Evolutionary conservation across 2,329 filamentous ascomycete species (phyloP).

Genomic region (Colletotrichum kahawae): DNA sequence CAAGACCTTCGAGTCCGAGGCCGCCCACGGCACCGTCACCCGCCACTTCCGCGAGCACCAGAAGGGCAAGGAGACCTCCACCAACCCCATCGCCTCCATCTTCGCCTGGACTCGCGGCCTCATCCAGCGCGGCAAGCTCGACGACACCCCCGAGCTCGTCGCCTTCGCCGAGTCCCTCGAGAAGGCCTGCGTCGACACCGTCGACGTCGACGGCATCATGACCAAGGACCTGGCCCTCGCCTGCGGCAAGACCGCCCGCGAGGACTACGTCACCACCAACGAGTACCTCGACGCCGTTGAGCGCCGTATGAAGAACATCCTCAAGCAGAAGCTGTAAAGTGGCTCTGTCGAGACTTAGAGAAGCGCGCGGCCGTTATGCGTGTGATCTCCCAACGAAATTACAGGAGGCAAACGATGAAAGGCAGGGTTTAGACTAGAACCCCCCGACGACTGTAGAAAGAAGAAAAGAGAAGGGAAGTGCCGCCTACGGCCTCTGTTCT

Average conservation of each 20-base stretch:
- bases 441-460: background rate
- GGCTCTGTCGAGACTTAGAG: background rate
- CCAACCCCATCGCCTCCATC: slow-evolving; percentile 98
- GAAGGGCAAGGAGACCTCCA: slow-evolving; percentile 95
- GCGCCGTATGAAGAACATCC: slow-evolving; percentile 79
- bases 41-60: slow-evolving; percentile 99
- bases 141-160: slow-evolving; percentile 89
- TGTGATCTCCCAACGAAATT: background rate
- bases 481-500: background rate
- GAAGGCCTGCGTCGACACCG: slow-evolving; percentile 91
- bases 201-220: slow-evolving; percentile 95
- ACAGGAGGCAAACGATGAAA: background rate
- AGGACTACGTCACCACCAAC: slow-evolving; percentile 87
- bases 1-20: slow-evolving; percentile 96
- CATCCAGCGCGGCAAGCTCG: slow-evolving; percentile 89
- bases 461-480: background rate
- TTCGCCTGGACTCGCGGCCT: slow-evolving; percentile 98
- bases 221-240: slow-evolving; percentile 98
- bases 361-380: background rate
- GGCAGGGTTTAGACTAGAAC: background rate
- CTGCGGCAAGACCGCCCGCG: slow-evolving; percentile 83
- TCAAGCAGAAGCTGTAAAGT: slow-evolving; percentile 77
- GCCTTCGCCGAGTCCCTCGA: slow-evolving; percentile 92
- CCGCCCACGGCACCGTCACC: slow-evolving; percentile 96
- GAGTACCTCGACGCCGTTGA: slow-evolving; percentile 95